Percentiles rank a stretch among this genome's conserved stretches.
These are phyloP conservation scores for Eruca vesicaria DNA, from an alignment of 441 rosid genomes.

Conservation along the genomic window DNA sequence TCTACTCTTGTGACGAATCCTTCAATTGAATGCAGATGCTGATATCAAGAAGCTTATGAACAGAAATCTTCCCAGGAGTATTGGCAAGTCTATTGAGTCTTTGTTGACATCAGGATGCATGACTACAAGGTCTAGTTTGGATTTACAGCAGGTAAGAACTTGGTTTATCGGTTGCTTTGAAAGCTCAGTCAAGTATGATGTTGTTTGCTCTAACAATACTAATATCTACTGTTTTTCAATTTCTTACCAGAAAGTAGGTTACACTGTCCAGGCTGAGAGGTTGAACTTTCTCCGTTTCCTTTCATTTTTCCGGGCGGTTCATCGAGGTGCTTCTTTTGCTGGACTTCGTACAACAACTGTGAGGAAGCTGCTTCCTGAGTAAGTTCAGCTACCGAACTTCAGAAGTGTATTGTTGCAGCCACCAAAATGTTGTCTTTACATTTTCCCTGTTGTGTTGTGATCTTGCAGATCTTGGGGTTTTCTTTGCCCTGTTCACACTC, in stretches of 20 bases:
- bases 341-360: conserved; percentile 96
- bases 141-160: conserved; percentile 78
- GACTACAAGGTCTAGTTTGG: conserved; percentile 73
- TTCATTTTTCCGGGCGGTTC: conserved; percentile 94
- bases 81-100: conserved; percentile 68
- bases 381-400: conserved; percentile 32
- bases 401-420: conserved; percentile 5
- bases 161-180: conserved; percentile 9
- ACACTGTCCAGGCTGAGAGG: conserved; percentile 98
- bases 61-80: conserved; percentile 48
- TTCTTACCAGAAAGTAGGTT: conserved; percentile 78
- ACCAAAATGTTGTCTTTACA: not conserved
- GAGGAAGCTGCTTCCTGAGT: conserved; percentile 97
- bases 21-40: conserved; percentile 45
- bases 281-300: conserved; percentile 89
- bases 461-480: conserved; percentile 94
- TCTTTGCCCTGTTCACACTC: conserved; percentile 99
- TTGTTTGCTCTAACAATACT: not conserved
- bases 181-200: not conserved
- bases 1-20: not conserved
- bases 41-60: conserved; percentile 74
- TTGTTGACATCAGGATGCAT: conserved; percentile 82
- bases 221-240: not conserved
- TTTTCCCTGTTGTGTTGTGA: conserved; percentile 11
- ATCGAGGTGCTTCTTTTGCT: conserved; percentile 97